Conservation (phyloP, 2,329 filamentous ascomycete species). For the Aspergillus versicolor region DNA sequence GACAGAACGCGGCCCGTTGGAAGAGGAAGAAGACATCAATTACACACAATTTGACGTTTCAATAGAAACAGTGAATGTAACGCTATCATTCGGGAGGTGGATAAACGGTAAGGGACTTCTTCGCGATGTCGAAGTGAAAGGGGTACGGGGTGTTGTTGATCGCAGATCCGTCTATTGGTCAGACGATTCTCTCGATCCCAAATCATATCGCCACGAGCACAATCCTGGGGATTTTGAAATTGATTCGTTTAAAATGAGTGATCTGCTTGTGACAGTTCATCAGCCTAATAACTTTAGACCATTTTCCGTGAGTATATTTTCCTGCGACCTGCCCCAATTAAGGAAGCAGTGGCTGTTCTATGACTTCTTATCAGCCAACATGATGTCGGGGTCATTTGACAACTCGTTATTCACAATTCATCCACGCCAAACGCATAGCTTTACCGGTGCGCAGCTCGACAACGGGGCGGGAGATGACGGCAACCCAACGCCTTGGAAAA, state of each 20-base stretch:
- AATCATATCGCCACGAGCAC: conserved; percentile 84
- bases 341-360: conserved; percentile 98
- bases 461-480: conserved; percentile 59
- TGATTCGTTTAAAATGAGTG: conserved; percentile 93
- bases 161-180: conserved; percentile 77
- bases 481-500: conserved; percentile 81
- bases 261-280: conserved; percentile 85
- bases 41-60: conserved; percentile 98
- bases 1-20: conserved; percentile 22
- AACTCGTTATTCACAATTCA: conserved; percentile 97
- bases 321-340: conserved; percentile 87
- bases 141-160: conserved; percentile 88
- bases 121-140: conserved; percentile 89
- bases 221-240: conserved; percentile 94
- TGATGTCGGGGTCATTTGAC: conserved; percentile 94
- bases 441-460: conserved; percentile 63
- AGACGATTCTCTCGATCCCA: conserved; percentile 70
- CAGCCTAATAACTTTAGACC: conserved; percentile 90
- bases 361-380: conserved; percentile 91
- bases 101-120: conserved; percentile 94
- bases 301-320: conserved; percentile 92
- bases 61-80: conserved; percentile 93
- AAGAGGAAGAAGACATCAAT: conserved; percentile 79
- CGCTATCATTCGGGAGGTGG: conserved; percentile 96
- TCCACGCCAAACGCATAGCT: conserved; percentile 82